Evolutionary conservation across 768 basidiomycete genomes (phyloP).

Genomic region (Thelephora aurantiotincta): DNA sequence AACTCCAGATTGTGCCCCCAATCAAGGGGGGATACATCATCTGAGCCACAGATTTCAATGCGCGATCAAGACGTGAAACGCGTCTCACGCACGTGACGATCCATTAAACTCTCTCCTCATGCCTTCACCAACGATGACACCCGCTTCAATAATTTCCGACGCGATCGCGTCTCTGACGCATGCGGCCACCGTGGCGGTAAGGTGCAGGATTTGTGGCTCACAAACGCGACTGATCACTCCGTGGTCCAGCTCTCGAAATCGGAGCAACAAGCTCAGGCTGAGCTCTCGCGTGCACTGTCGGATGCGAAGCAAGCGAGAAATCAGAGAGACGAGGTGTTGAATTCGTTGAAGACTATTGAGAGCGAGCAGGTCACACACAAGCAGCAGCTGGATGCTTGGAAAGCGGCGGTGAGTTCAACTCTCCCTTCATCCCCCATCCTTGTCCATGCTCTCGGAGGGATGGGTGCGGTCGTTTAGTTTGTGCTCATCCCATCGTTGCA

Average conservation of each 20-base stretch:
- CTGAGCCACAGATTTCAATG: too few species aligned
- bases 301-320: slow-evolving; percentile 32
- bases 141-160: not conserved
- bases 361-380: slow-evolving; percentile 36
- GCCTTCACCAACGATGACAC: not conserved
- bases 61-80: too few species aligned
- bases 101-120: too few species aligned
- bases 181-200: not conserved
- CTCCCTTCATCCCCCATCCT: not conserved
- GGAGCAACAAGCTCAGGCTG: slow-evolving; percentile 39
- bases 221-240: not conserved
- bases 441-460: slow-evolving; percentile 5
- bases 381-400: slow-evolving; percentile 23
- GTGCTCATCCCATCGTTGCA: too few species aligned
- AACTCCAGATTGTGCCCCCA: too few species aligned
- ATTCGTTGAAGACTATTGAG: slow-evolving; percentile 28
- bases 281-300: slow-evolving; percentile 32
- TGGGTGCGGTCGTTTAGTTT: too few species aligned
- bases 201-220: not conserved
- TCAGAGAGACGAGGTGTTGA: slow-evolving; percentile 36
- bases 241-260: slow-evolving; percentile 32
- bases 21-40: too few species aligned
- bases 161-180: not conserved
- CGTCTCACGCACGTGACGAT: too few species aligned
- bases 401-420: slow-evolving; percentile 31